These are phyloP conservation scores for Phytophthora citricola DNA, from an alignment of 352 stramenopile genomes.

Conservation along the genomic window DNA sequence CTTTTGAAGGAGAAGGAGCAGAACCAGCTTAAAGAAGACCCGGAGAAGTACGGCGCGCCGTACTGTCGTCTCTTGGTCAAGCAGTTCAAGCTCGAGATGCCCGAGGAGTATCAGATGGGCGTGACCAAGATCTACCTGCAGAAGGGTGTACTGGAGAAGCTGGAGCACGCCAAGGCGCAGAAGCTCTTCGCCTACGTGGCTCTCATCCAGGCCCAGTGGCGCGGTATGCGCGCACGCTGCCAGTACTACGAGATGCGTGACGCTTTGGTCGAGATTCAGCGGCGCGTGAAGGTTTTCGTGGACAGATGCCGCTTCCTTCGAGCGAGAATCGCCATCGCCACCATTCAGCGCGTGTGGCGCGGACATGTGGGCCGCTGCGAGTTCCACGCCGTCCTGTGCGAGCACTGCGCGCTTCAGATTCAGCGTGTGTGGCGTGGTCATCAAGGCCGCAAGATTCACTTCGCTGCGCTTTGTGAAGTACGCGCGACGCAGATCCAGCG, in stretches of 20 bases:
- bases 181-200: constrained; percentile 73
- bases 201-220: constrained; percentile 71
- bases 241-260: constrained; percentile 41
- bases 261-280: constrained; percentile 58
- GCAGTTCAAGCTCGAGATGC: constrained; percentile 66
- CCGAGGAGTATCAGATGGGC: constrained; percentile 83
- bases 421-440: constrained; percentile 53
- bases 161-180: constrained; percentile 69
- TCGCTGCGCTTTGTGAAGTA: constrained; percentile 36
- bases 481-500: constrained; percentile 58
- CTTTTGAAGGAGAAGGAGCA: constrained; percentile 62
- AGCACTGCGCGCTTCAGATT: constrained; percentile 48
- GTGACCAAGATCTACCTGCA: constrained; percentile 90
- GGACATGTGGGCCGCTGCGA: constrained; percentile 47
- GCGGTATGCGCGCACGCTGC: constrained; percentile 48
- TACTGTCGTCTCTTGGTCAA: constrained; percentile 65
- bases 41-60: constrained; percentile 21
- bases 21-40: constrained; percentile 34
- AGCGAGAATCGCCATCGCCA: constrained; percentile 20
- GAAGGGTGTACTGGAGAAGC: constrained; percentile 75
- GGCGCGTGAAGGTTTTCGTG: constrained; percentile 57
- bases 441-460: constrained; percentile 37
- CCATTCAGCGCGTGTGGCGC: constrained; percentile 52
- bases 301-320: constrained; percentile 43
- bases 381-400: constrained; percentile 38